Conservation (phyloP, 305 asterid genomes). For the Solanum hybrid region DNA sequence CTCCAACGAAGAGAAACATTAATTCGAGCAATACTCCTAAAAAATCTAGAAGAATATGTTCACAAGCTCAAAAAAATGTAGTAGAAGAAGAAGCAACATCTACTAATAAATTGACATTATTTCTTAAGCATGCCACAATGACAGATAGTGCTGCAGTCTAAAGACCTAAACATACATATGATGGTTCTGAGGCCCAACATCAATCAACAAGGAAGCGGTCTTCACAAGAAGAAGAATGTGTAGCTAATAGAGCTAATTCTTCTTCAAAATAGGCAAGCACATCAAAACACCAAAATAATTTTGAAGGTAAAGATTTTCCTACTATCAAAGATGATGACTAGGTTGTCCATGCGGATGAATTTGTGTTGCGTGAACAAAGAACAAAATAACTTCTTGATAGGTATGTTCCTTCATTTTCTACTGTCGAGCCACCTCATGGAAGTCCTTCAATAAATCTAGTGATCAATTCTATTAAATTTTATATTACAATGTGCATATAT, state of each 20-base stretch:
- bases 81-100: not conserved
- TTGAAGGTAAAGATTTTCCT: not conserved
- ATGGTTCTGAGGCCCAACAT: not conserved
- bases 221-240: not conserved
- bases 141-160: not conserved
- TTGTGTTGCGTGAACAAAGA: not conserved
- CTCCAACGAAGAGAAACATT: not conserved
- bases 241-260: not conserved
- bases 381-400: not conserved
- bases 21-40: not conserved
- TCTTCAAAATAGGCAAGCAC: not conserved
- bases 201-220: not conserved
- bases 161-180: not conserved
- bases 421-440: not conserved
- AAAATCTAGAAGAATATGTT: not conserved
- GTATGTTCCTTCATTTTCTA: not conserved
- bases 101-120: no score
- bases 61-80: not conserved
- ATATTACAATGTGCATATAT: not conserved
- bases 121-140: not conserved
- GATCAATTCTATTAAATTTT: not conserved
- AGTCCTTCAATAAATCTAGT: not conserved
- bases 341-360: not conserved
- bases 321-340: no score
- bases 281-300: not conserved